phyloP scores from a whole-genome alignment of 495 filamentous ascomycete species.

The Rostrohypoxylon terebratum region DNA sequence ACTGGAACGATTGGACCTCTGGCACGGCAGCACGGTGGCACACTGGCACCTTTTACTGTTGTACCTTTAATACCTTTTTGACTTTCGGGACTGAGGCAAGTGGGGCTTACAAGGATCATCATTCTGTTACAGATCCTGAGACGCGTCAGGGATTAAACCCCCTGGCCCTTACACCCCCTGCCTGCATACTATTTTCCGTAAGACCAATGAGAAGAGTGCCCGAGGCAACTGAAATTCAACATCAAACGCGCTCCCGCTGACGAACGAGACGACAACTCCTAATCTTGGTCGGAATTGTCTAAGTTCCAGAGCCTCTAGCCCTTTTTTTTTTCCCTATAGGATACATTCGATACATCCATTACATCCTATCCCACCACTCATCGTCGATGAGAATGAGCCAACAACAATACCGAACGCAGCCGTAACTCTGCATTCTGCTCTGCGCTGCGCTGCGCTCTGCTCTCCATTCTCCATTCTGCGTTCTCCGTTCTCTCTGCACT shows the following conservation, averaged over 20 bases:
- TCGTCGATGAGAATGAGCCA: slow-evolving; percentile 14
- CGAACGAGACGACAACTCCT: slow-evolving; percentile 48
- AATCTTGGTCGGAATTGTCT: slow-evolving; percentile 44
- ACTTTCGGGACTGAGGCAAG: slow-evolving; percentile 32
- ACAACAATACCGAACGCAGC: slow-evolving; percentile 19
- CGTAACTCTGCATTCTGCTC: background rate
- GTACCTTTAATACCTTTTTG: slow-evolving; percentile 29
- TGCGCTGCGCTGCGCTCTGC: too few species aligned
- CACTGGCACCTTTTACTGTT: slow-evolving; percentile 2
- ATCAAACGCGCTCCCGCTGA: slow-evolving; percentile 47
- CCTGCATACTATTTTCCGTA: slow-evolving; percentile 46
- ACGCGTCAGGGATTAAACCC: slow-evolving; percentile 43
- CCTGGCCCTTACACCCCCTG: slow-evolving; percentile 42
- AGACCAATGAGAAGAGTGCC: slow-evolving; percentile 37
- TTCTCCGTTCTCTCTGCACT: background rate
- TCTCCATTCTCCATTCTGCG: too few species aligned
- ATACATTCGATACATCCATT: background rate
- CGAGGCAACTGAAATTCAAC: slow-evolving; percentile 47
- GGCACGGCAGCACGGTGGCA: too few species aligned
- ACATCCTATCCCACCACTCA: background rate
- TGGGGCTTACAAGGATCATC: slow-evolving; percentile 30
- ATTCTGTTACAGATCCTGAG: slow-evolving; percentile 48
- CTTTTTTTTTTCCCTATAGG: background rate
- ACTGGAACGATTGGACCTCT: too few species aligned
- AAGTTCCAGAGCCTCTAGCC: slow-evolving; percentile 29